These are phyloP conservation scores for Infundibulicybe gibba DNA, from an alignment of 768 basidiomycete genomes.

Conservation along the genomic window DNA sequence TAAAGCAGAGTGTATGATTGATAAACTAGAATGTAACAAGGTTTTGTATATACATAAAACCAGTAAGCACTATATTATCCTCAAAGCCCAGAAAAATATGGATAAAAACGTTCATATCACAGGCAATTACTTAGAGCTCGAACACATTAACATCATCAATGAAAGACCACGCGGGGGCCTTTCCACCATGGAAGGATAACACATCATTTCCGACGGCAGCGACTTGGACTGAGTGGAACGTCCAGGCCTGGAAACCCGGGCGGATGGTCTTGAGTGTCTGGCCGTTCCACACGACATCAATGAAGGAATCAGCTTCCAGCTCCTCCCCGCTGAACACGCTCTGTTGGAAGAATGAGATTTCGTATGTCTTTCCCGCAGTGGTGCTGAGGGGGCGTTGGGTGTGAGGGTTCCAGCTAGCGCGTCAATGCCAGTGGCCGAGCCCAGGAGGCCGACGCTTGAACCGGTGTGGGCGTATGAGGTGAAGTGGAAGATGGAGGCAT, in stretches of 20 bases:
- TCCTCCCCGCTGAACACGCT: conserved; percentile 30
- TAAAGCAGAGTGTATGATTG: too few relatives aligned
- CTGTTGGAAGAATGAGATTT: conserved; percentile 38
- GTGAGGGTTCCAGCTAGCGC: conserved; percentile 33
- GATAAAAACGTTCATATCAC: too few relatives aligned
- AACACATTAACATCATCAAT: conserved; percentile 37
- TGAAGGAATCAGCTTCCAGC: conserved; percentile 28
- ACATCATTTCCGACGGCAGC: conserved; percentile 17
- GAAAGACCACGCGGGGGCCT: conserved; percentile 46
- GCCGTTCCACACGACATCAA: conserved; percentile 43
- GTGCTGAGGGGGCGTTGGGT: conserved; percentile 26
- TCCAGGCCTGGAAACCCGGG: conserved; percentile 35
- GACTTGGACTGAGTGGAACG: conserved; percentile 30
- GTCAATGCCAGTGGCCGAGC: conserved; percentile 37
- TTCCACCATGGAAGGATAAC: conserved; percentile 31
- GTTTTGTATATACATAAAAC: too few relatives aligned
- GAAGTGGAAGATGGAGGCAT: conserved; percentile 44
- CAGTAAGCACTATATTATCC: too few relatives aligned
- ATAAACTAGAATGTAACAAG: too few relatives aligned
- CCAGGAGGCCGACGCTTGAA: conserved; percentile 33
- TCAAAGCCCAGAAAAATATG: too few relatives aligned
- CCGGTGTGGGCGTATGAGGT: conserved; percentile 36
- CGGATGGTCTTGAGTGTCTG: conserved; percentile 23
- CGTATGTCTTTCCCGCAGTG: conserved; percentile 30
- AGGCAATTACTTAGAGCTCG: background rate